Evolutionary conservation across 2,329 filamentous ascomycete genomes (phyloP).

Genomic region (Chaetomium globosum): DNA sequence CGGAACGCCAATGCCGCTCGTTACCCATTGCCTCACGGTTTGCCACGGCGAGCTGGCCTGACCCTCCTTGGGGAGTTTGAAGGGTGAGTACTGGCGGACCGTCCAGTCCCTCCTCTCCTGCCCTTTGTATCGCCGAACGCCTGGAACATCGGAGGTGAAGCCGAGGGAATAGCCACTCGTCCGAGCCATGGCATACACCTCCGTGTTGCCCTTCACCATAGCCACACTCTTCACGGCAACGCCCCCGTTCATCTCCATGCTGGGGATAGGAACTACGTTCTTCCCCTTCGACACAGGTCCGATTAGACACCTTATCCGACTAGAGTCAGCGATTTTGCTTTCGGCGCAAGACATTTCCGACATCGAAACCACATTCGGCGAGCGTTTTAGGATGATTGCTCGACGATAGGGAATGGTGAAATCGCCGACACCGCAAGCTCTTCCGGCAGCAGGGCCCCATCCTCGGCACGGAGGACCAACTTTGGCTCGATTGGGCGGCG

Average conservation of each 20-base stretch:
- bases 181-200: constrained; percentile 30
- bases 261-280: constrained; percentile 25
- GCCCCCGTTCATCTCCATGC: constrained; percentile 11
- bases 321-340: neutral
- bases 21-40: constrained; percentile 22
- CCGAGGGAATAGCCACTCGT: constrained; percentile 33
- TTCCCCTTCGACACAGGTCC: constrained; percentile 26
- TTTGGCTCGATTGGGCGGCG: too few relatives aligned
- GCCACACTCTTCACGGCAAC: constrained; percentile 17
- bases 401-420: too few relatives aligned
- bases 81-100: constrained; percentile 23
- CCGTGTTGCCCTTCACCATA: constrained; percentile 29
- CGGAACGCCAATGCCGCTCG: constrained; percentile 30
- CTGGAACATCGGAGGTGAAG: constrained; percentile 32
- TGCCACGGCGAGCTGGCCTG: constrained; percentile 16
- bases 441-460: too few relatives aligned
- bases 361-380: too few relatives aligned
- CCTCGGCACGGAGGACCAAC: too few relatives aligned
- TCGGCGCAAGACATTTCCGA: neutral
- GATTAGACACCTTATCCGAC: constrained; percentile 22
- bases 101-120: constrained; percentile 30
- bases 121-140: constrained; percentile 24
- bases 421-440: too few relatives aligned
- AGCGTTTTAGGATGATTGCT: too few relatives aligned
- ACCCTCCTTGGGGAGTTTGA: constrained; percentile 8